Evolutionary conservation across 495 filamentous ascomycete genomes (phyloP).

Genomic region (Lasiosphaeria miniovina): DNA sequence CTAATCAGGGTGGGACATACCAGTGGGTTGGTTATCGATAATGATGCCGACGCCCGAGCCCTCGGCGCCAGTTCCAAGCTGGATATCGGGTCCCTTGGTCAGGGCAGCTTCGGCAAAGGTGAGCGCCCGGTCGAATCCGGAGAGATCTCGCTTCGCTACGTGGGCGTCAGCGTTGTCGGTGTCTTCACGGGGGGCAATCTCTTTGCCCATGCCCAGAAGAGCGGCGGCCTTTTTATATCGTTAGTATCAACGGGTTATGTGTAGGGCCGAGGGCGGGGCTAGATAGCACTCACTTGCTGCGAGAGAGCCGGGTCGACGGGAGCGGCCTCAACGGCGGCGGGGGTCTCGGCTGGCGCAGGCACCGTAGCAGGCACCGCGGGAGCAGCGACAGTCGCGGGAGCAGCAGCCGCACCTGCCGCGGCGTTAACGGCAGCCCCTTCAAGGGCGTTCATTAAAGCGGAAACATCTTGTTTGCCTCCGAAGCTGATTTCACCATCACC

Average conservation of each 20-base stretch:
- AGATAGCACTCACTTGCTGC: constrained; percentile 30
- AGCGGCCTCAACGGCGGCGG: constrained; percentile 16
- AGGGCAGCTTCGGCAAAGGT: constrained; percentile 45
- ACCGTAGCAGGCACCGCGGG: constrained; percentile 14
- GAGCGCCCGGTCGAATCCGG: constrained; percentile 48
- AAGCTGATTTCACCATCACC: constrained; percentile 64
- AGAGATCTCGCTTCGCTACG: constrained; percentile 40
- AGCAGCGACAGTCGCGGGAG: constrained; percentile 20
- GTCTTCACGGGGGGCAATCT: constrained; percentile 41
- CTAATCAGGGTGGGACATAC: constrained; percentile 15
- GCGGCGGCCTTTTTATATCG: constrained; percentile 26
- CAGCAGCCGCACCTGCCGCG: constrained; percentile 30
- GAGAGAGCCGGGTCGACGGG: constrained; percentile 35
- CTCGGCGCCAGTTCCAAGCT: constrained; percentile 46
- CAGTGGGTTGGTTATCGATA: constrained; percentile 38
- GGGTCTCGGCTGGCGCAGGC: background rate
- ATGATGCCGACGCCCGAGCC: constrained; percentile 50
- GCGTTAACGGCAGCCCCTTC: constrained; percentile 49
- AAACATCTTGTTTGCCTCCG: constrained; percentile 51
- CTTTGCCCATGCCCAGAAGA: constrained; percentile 50
- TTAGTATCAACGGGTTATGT: background rate
- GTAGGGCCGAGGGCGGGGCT: background rate
- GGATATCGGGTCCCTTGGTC: constrained; percentile 43
- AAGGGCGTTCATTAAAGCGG: constrained; percentile 46
- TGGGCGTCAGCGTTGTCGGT: constrained; percentile 7